Base-by-base conservation (phyloP, 805 yeast species). In the Metschnikowia amazonensis region DNA sequence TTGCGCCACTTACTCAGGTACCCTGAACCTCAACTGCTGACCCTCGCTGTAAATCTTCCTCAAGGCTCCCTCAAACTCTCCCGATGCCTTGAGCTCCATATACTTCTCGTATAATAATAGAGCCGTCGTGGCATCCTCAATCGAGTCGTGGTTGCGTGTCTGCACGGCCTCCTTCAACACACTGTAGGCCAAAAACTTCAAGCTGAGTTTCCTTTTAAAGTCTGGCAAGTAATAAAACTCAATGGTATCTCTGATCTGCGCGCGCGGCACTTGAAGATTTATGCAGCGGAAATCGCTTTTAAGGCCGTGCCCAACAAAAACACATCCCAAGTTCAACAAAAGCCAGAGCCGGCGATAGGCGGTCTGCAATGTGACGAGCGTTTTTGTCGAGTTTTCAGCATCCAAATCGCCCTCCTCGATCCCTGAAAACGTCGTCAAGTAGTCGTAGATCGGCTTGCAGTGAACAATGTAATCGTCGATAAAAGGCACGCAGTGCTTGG, bases 281-380 rank as follows among this genome's bases (percentile, higher is more conserved):
- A 95, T 94, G 28, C 94, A 86, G 57, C 97, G 75, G 72, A 94
- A 94, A 67, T 94, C 99, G 55, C 89, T 89, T 33, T 77, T 75
- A 48, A 94, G 72, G 1, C 97, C 97, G 67, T 94, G 99, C 0
- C 99, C 99, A 27, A 94, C 89, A 69, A 94, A 92, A 0, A 86
- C 78, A 60, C 95, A 89, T 0, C 97, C 97, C 46, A 89, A 59
- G 59, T 92, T 94, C 48, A 94, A 70, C 41, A 94, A 71, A 17
- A 94, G 69, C 99, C 99, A 95, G 33, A 94, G 75, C 57, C 86
- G 81, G 48, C 97, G 72, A 62, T 92, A 94, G 1, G 95, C 88
- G 0, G 88, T 82, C 57, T 86, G 92, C 46, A 86, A 69, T 0
- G 86, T 78, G 0, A 90, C 97, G 36, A 95, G 72, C 3, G 86